phyloP scores from a whole-genome alignment of 768 basidiomycete species.

The Suillus alpinus region DNA sequence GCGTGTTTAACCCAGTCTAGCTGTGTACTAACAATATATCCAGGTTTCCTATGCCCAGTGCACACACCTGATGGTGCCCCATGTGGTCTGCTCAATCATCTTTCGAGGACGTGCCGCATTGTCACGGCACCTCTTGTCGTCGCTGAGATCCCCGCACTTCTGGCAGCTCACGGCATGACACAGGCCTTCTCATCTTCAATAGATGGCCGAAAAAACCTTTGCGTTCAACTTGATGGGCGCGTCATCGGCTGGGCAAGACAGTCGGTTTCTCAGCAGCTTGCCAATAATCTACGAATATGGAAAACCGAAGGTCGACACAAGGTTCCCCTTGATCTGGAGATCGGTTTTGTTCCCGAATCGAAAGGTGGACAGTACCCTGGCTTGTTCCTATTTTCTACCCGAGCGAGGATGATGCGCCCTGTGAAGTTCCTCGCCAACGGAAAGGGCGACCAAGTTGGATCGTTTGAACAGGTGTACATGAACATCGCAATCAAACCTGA shows the following conservation, averaged over 20 bases:
- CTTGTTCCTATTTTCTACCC: slow-evolving; percentile 84
- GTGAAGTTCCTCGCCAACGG: slow-evolving; percentile 90
- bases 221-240: slow-evolving; percentile 92
- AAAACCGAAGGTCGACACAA: slow-evolving; percentile 85
- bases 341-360: slow-evolving; percentile 85
- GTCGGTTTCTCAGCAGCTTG: slow-evolving; percentile 70
- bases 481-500: slow-evolving; percentile 90
- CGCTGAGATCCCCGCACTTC: slow-evolving; percentile 76
- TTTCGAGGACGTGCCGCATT: slow-evolving; percentile 91
- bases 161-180: slow-evolving; percentile 91
- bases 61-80: slow-evolving; percentile 98
- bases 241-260: slow-evolving; percentile 92
- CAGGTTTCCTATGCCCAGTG: slow-evolving; percentile 96
- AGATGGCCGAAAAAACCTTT: slow-evolving; percentile 78
- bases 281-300: slow-evolving; percentile 85
- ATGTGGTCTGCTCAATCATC: slow-evolving; percentile 95
- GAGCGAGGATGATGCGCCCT: slow-evolving; percentile 95
- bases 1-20: slow-evolving; percentile 17
- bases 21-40: slow-evolving; percentile 10
- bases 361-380: slow-evolving; percentile 97
- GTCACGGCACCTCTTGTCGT: slow-evolving; percentile 74
- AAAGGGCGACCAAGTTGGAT: slow-evolving; percentile 83
- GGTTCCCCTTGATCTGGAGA: slow-evolving; percentile 91
- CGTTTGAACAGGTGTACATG: slow-evolving; percentile 99
- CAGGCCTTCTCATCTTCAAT: slow-evolving; percentile 78